Evolutionary conservation across 164 flowering plant genomes (phyloP), one percentile per base, ranked within the genome.

Genomic region (Aristolochia contorta): DNA sequence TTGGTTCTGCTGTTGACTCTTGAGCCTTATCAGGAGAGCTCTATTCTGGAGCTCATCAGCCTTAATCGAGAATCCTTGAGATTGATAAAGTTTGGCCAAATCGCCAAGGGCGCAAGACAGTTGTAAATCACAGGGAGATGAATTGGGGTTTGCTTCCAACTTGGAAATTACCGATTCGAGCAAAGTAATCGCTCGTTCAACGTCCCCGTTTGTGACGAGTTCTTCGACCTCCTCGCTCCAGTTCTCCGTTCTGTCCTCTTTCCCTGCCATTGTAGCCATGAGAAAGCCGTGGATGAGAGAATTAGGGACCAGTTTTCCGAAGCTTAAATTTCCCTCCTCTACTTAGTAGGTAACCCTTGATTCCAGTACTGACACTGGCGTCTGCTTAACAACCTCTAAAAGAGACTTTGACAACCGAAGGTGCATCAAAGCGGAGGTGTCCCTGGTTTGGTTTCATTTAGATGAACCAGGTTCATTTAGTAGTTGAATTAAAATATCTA

Each of bases 161-260:
- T 50, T 50, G 25, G 66, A 55, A 25, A 63, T 27, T 18, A 54
- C 16, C 14, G 66, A 54, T 27, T 63, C 59, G 27, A 63, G 66
- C 19, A 63, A 37, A 55, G 66, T 22, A 13, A 63, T 63, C 37
- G 66, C 66, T 6, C 59, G 54, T 12, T 63, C 59, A 19, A 55
- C 30, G 45, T 63, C 66, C n/a, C 66, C 66, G 30, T 23, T 6
- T 18, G 46, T 53, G 6, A 63, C 53, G 16, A 63, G 66, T 19
- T 63, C 54, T 47, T 63, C 66, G 24, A 63, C 59, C 18, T 22
- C 37, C 8, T 12, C 33, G 46, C 66, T 63, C 66, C 66, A 63
- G 19, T 63, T 54, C 30, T 23, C 46, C 14, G 56, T 1, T 8
- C 22, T 27, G 27, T 1, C 56, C 56, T 19, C 22, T 8, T 47